Evolutionary conservation across 768 basidiomycete species (phyloP), one percentile per base, ranked within the genome.

Genomic region (Leucocoprinus sp.): DNA sequence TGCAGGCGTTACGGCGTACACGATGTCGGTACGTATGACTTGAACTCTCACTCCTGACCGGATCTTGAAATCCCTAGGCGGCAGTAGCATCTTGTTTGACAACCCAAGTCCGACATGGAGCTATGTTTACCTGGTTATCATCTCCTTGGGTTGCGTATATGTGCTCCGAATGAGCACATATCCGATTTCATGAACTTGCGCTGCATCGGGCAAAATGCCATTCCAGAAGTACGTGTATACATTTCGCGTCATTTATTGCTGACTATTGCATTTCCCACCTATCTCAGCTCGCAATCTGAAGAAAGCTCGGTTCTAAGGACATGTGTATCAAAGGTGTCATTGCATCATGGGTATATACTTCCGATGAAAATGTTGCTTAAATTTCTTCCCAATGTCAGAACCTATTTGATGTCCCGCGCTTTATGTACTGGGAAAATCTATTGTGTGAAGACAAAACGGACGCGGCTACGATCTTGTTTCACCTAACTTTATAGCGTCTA

Each of bases 21-120:
- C 43, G 61, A 63, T 33, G 60, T 54, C 3, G 60, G 60, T 8
- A 57, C 48, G 9, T 61, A 45, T 46, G 59, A 45, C 6, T 22
- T 61, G 22, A 41, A 46, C 43, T 28, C 52, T 1, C 50, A 56
- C 34, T 41, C 15, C 2, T 53, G 51, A 7, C 43, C 61, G 23
- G 37, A 63, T 47, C 38, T 60, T 12, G 38, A 41, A 1, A 46
- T 47, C 12, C 48, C 9, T 43, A 18, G 43, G 36, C 18, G 55
- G 54, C 17, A 53, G 42, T n/a, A 55, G 61, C 18, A 4, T 63
- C 4, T 63, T 61, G 49, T 63, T 63, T 28, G 61, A 63, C 37
- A 63, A 61, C 21, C 61, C 61, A 1, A 60, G 57, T 36, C 61
- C 61, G 39, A 63, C 61, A 28, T 43, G 52, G 7, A 63, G 60